Conservation (phyloP, 768 basidiomycete genomes). For the Mycena albidolilacea region DNA sequence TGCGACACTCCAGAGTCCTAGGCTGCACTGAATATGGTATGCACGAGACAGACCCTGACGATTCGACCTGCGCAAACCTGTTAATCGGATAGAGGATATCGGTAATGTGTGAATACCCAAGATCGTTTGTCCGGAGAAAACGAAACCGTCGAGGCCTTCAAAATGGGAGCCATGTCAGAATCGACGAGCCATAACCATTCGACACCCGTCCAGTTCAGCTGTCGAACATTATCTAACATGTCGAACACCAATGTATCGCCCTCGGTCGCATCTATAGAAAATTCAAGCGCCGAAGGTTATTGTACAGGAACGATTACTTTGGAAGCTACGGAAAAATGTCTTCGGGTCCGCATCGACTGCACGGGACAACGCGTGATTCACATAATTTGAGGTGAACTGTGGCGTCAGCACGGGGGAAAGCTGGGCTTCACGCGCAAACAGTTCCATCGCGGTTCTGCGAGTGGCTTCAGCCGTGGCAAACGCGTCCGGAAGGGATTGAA, state of each 20-base stretch:
- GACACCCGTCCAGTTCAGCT: conserved; percentile 47
- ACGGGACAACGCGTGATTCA: conserved; percentile 62
- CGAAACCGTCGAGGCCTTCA: conserved; percentile 47
- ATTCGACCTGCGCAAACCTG: conserved; percentile 1
- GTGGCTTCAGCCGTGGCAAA: conserved; percentile 17
- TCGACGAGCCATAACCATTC: conserved; percentile 53
- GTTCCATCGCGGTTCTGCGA: conserved; percentile 48
- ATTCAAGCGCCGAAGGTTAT: not conserved
- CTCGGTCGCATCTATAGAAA: conserved; percentile 39
- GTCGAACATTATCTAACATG: conserved; percentile 46
- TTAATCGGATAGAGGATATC: not conserved
- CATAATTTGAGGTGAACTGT: conserved; percentile 53
- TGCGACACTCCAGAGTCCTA: conserved; percentile 17
- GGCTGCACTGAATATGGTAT: not conserved
- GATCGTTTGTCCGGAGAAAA: conserved; percentile 47
- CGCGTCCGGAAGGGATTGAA: conserved; percentile 21
- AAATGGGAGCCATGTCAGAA: conserved; percentile 47
- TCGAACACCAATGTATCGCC: conserved; percentile 60
- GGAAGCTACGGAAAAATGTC: conserved; percentile 66
- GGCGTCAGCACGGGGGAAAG: conserved; percentile 53
- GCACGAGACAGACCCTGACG: conserved; percentile 18
- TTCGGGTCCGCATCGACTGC: conserved; percentile 69
- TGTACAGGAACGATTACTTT: conserved; percentile 48
- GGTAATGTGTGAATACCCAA: conserved; percentile 45
- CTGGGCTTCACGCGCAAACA: conserved; percentile 59